phyloP scores from a whole-genome alignment of 345 rosid species.

The Theobroma cacao region DNA sequence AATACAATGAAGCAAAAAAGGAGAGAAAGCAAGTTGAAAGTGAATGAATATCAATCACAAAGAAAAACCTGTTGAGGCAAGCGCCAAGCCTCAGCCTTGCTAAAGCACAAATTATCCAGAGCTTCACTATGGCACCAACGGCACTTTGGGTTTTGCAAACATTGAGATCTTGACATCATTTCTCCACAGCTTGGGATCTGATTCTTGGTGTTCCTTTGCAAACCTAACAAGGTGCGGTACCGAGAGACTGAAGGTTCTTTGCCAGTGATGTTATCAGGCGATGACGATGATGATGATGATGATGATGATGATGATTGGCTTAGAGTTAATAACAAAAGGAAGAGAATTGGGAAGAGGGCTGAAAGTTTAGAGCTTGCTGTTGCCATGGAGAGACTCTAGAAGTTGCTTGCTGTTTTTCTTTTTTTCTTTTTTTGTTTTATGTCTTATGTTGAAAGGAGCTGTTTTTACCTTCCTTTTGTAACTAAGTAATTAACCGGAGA shows the following conservation, averaged over 20 bases:
- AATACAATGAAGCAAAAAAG: not conserved
- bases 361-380: conserved; percentile 16
- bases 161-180: conserved; percentile 58
- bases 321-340: conserved; percentile 5
- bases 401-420: not conserved
- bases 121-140: conserved; percentile 79
- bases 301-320: conserved; percentile 9
- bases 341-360: conserved; percentile 20
- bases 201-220: conserved; percentile 30
- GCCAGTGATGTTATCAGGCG: not conserved
- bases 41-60: conserved; percentile 38
- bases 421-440: not conserved
- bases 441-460: not conserved
- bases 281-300: conserved; percentile 1
- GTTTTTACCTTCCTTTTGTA: not conserved
- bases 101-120: conserved; percentile 74
- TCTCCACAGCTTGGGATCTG: conserved; percentile 53
- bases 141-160: conserved; percentile 52
- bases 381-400: conserved; percentile 18
- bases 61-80: conserved; percentile 70
- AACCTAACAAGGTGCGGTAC: conserved; percentile 31
- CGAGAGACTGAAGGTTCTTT: conserved; percentile 5
- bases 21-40: not conserved
- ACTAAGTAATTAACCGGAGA: too few species aligned
- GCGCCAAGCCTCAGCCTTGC: conserved; percentile 60